Base-by-base conservation (phyloP, 257 asterid genomes). In the Rhazya stricta region DNA sequence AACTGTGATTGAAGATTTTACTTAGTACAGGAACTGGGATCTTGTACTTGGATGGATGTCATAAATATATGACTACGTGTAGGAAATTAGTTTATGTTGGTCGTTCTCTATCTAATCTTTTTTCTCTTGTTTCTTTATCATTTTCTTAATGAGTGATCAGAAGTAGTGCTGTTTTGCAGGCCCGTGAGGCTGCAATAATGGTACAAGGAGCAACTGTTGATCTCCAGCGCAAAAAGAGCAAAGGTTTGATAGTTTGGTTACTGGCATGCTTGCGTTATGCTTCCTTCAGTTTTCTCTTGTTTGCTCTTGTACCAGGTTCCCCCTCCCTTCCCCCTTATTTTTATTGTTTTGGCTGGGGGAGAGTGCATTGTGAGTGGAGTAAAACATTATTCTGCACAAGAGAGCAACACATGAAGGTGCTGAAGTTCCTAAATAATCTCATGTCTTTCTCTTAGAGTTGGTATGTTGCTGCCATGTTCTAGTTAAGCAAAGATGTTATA, bases 131-230 rank as follows among this genome's bases (percentile, higher is more conserved):
- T 36, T 34, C 69, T 21, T 36, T 36, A 65, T 65, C 3, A 21
- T 19, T 16, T 9, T 27, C 3, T 71, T 29, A n/a, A 23, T n/a
- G n/a, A 39, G 42, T 72, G 50, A 18, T 39, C 0, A 19, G 15
- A 63, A 32, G 25, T 8, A 1, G 4, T 37, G 48, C 29, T 21
- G 8, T n/a, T 70, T 56, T 73, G 77, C 93, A 95, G 99, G 89
- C 87, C 76, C 96, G 98, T 63, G 98, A 92, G 87, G 99, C 89
- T 81, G 96, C 94, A 23, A 43, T 79, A 48, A 86, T 86, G 97
- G 85, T 87, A 77, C 98, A 89, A 79, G 98, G 99, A 76, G 92
- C 92, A 85, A 88, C 91, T 57, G 97, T 95, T 72, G 99, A 95
- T 88, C 83, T 86, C 84, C 99, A 95, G 93, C 86, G 99, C 50